Evolutionary conservation across 2,329 filamentous ascomycete genomes (phyloP).

Genomic region (Ceratocystis alfenasii): DNA sequence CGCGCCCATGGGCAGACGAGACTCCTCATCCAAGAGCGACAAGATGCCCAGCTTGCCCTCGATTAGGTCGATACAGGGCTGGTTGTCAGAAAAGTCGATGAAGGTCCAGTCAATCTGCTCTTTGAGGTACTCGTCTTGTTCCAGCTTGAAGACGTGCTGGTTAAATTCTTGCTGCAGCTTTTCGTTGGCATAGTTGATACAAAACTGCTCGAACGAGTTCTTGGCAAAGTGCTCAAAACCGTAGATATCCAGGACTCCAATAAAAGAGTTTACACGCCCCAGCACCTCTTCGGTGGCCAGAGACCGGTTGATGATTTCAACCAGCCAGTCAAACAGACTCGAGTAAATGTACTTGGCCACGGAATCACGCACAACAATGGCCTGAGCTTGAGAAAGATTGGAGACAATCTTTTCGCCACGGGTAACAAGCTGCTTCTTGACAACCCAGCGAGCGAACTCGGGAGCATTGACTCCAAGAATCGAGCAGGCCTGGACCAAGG

Average conservation of each 20-base stretch:
- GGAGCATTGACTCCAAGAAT: conserved; percentile 77
- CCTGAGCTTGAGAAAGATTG: conserved; percentile 86
- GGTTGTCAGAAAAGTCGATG: conserved; percentile 98
- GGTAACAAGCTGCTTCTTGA: conserved; percentile 96
- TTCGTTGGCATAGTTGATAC: conserved; percentile 99
- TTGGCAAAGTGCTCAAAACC: conserved; percentile 99
- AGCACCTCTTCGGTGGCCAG: conserved; percentile 82
- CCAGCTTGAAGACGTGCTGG: conserved; percentile 96
- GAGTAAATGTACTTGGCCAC: conserved; percentile 99
- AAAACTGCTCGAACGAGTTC: conserved; percentile 99
- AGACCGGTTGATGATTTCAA: conserved; percentile 89
- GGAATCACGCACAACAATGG: conserved; percentile 86
- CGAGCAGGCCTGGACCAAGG: conserved; percentile 65
- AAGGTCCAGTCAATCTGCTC: conserved; percentile 99
- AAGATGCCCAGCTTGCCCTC: conserved; percentile 92
- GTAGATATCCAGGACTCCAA: conserved; percentile 98
- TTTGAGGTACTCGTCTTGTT: conserved; percentile 92
- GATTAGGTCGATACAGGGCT: conserved; percentile 96
- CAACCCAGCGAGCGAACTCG: conserved; percentile 93
- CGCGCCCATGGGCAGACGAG: conserved; percentile 87
- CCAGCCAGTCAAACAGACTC: conserved; percentile 95
- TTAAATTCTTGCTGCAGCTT: conserved; percentile 99
- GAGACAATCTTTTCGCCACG: conserved; percentile 96
- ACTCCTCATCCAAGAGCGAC: conserved; percentile 89
- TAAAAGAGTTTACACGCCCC: conserved; percentile 73